phyloP scores from a whole-genome alignment of 2,329 filamentous ascomycete species.

The Hymenoscyphus fructigenus region DNA sequence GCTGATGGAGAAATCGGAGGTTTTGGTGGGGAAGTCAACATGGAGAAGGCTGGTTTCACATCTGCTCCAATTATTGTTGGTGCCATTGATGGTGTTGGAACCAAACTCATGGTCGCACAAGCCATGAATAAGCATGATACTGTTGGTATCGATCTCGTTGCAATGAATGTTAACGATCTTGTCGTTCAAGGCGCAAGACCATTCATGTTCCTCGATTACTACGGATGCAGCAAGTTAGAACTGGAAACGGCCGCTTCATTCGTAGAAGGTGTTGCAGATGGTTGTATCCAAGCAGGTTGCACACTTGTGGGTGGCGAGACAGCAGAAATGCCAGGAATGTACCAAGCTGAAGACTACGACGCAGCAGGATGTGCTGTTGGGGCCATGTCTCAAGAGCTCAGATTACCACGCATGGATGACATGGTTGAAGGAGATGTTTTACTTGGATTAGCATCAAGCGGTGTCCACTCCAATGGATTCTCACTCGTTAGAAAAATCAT shows the following conservation, averaged over 20 bases:
- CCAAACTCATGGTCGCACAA: conserved; percentile 95
- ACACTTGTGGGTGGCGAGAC: conserved; percentile 96
- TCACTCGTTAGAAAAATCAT: conserved; percentile 93
- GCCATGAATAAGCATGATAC: conserved; percentile 87
- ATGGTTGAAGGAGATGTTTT: conserved; percentile 86
- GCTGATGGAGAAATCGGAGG: conserved; percentile 93
- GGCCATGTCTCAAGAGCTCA: conserved; percentile 66
- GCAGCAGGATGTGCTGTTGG: conserved; percentile 88
- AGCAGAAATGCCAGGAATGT: conserved; percentile 97
- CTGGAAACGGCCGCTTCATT: conserved; percentile 78
- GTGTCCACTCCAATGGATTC: conserved; percentile 95
- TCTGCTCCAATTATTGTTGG: conserved; percentile 81
- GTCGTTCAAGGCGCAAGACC: conserved; percentile 95
- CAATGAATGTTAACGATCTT: conserved; percentile 97
- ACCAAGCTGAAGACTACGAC: conserved; percentile 81
- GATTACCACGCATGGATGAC: conserved; percentile 71
- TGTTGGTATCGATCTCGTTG: conserved; percentile 93
- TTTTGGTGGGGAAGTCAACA: conserved; percentile 85
- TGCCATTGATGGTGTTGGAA: conserved; percentile 94
- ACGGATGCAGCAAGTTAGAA: conserved; percentile 86
- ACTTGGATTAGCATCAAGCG: conserved; percentile 79
- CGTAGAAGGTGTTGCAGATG: conserved; percentile 83
- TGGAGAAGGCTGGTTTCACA: conserved; percentile 71
- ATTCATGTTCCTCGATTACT: conserved; percentile 97
- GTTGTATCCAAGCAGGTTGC: conserved; percentile 81